Evolutionary conservation across 164 flowering plant genomes (phyloP), one percentile per base, ranked within the genome.

Genomic region (Cinnamomum chago): DNA sequence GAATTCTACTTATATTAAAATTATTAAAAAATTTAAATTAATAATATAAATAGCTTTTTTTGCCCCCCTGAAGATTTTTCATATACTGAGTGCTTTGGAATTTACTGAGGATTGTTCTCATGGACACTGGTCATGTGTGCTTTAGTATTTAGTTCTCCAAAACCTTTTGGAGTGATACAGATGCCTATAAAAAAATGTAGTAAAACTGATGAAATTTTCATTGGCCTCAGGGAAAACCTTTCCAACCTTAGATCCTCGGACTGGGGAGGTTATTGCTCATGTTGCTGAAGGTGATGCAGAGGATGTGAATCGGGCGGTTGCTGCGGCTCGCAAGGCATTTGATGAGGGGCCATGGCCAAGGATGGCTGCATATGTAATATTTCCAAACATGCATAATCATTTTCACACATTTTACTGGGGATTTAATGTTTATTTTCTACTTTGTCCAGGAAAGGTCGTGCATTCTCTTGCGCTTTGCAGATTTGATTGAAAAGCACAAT

Each of bases 311-410:
- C 86, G 90, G 4, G 97, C 97, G 14, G 97, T 92, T 0, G 69
- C 83, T 52, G 91, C 97, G 73, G 97, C 97, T 70, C 91, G 95
- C 35, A 87, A 82, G 81, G 97, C 97, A 24, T 92, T 92, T 80
- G 97, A 92, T 79, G 90, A 90, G 66, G 97, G 97, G 24, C 92
- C 94, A 68, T 92, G 97, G 97, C 92, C 97, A 22, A 89, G 70
- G 81, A 92, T 89, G 97, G 72, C 84, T 11, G 76, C 97, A 76
- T 91, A 92, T 85, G 97, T 92, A 83, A 58, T 51, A 35, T 15
- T 66, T 17, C 18, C 20, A 30, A 55, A 14, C 20, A 14, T 55
- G 17, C 60, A 55, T 5, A 55, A 14, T 15, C 20, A 17, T 66
- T 55, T 55, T 55, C 60, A 55, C 17, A 1, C 17, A 55, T 55